phyloP scores from a whole-genome alignment of 2,329 filamentous ascomycete species.

The Microdochium paspali region DNA sequence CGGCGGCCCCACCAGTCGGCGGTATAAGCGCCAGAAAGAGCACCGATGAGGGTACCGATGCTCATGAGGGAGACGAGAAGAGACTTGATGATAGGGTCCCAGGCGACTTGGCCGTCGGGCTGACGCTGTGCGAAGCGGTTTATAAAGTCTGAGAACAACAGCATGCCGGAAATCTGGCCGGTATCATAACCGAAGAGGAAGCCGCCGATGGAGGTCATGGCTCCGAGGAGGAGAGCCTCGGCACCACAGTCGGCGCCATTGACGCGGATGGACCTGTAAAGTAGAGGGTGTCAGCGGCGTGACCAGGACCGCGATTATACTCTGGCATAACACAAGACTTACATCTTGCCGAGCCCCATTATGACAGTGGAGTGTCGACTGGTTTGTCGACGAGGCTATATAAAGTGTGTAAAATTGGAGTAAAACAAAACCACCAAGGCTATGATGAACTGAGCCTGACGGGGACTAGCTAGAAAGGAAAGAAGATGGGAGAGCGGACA shows the following conservation, averaged over 20 bases:
- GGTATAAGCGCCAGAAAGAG: constrained; percentile 41
- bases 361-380: not conserved
- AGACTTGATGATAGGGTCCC: constrained; percentile 32
- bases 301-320: not conserved
- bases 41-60: constrained; percentile 45
- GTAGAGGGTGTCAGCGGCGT: not conserved
- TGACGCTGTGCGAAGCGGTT: constrained; percentile 42
- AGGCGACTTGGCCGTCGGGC: constrained; percentile 26
- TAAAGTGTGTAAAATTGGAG: too few relatives aligned
- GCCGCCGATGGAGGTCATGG: constrained; percentile 47
- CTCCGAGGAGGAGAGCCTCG: constrained; percentile 33
- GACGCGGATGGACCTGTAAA: constrained; percentile 26
- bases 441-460: too few relatives aligned
- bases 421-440: too few relatives aligned
- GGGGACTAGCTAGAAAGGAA: too few relatives aligned
- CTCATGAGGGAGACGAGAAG: constrained; percentile 47
- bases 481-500: not conserved
- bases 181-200: constrained; percentile 58
- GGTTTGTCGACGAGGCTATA: not conserved
- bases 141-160: constrained; percentile 42
- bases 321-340: not conserved
- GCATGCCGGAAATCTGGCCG: constrained; percentile 45
- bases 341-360: not conserved
- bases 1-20: constrained; percentile 50
- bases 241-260: constrained; percentile 31